Evolutionary conservation across 331 rosid species (phyloP).

Genomic region (Prunus yedoensis): DNA sequence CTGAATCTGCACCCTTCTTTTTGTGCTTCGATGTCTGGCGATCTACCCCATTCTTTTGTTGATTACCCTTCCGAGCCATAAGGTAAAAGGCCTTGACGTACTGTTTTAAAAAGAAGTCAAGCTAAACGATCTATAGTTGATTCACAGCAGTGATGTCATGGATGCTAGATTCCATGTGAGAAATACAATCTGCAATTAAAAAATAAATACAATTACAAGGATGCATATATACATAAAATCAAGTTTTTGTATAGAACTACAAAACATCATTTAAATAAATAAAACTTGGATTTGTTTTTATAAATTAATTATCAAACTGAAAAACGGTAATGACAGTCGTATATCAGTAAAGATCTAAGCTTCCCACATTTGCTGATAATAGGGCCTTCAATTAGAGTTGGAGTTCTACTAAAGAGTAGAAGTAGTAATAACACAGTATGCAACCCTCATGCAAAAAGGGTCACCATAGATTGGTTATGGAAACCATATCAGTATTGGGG

Average conservation of each 20-base stretch:
- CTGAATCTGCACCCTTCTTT: slow-evolving; percentile 47
- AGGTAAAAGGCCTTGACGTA: slow-evolving; percentile 3
- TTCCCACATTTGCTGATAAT: neutral
- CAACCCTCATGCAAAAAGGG: neutral
- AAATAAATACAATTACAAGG: slow-evolving; percentile 15
- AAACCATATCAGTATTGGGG: slow-evolving; percentile 2
- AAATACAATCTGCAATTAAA: slow-evolving; percentile 37
- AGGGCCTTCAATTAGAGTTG: neutral
- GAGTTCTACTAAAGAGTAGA: neutral
- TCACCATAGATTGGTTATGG: neutral
- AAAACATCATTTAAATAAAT: neutral
- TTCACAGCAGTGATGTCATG: slow-evolving; percentile 14
- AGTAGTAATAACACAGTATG: neutral
- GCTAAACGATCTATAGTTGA: slow-evolving; percentile 30
- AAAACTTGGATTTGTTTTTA: neutral
- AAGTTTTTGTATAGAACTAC: neutral
- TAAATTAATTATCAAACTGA: neutral
- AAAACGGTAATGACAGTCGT: neutral
- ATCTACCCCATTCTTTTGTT: slow-evolving; percentile 74
- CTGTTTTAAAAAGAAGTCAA: slow-evolving; percentile 26
- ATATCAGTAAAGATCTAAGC: neutral
- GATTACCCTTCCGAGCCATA: slow-evolving; percentile 96
- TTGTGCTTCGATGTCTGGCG: slow-evolving; percentile 51
- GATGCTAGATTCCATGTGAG: neutral
- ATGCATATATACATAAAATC: neutral